Conservation (phyloP, 768 basidiomycete genomes). For the Collybiopsis luxurians region DNA sequence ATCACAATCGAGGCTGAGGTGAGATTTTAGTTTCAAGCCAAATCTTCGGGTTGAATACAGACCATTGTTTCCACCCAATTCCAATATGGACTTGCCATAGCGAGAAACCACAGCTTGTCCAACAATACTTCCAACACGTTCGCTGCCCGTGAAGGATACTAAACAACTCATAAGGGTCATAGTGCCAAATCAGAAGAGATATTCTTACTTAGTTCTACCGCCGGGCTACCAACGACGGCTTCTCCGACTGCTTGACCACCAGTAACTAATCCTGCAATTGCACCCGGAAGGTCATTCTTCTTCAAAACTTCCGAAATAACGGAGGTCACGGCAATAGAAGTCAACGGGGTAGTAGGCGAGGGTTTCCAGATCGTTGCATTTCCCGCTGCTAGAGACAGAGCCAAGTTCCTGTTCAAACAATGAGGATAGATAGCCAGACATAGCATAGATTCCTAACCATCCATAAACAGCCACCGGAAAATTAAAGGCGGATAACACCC, state of each 20-base stretch:
- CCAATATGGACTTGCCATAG: conserved; percentile 88
- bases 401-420: conserved; percentile 67
- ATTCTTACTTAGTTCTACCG: conserved; percentile 73
- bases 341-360: conserved; percentile 83
- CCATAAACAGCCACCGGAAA: conserved; percentile 95
- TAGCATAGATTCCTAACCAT: conserved; percentile 46
- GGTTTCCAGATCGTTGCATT: conserved; percentile 98
- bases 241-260: conserved; percentile 83
- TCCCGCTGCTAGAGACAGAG: conserved; percentile 83
- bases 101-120: conserved; percentile 82
- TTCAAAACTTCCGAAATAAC: conserved; percentile 82
- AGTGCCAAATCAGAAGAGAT: neutral
- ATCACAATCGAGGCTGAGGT: conserved; percentile 82
- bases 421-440: neutral
- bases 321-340: conserved; percentile 86
- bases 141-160: conserved; percentile 97
- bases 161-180: neutral
- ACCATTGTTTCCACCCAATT: conserved; percentile 97
- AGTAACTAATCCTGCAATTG: conserved; percentile 77
- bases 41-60: conserved; percentile 20
- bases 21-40: conserved; percentile 6
- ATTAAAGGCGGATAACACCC: conserved; percentile 90
- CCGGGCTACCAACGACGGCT: conserved; percentile 67
- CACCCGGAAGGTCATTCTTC: conserved; percentile 79
- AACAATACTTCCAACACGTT: conserved; percentile 83